Evolutionary conservation across 768 basidiomycete species (phyloP).

Genomic region (Boletus sensibilis): DNA sequence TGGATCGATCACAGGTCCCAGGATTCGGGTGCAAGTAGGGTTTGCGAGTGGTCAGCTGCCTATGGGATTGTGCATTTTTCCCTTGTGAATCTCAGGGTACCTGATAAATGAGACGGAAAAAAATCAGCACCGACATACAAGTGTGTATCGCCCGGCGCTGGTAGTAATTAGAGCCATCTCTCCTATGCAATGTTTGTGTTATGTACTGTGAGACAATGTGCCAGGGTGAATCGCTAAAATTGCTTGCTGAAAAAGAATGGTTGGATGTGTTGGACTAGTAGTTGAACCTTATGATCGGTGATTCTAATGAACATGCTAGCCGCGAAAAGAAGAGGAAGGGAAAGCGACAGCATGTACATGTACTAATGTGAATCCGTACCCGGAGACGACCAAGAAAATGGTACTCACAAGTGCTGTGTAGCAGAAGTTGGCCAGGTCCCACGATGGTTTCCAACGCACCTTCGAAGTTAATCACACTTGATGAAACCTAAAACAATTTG

Average conservation of each 20-base stretch:
- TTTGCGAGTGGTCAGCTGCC: background rate
- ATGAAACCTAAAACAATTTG: background rate
- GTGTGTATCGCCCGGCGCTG: background rate
- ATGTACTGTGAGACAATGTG: background rate
- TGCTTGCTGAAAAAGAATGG: background rate
- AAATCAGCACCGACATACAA: background rate
- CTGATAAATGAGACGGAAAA: background rate
- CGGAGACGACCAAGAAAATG: background rate
- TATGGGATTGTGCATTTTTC: background rate
- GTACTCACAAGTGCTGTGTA: background rate
- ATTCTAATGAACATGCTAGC: background rate
- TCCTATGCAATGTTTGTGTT: too few relatives aligned
- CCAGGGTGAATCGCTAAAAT: background rate
- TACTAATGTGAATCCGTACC: background rate
- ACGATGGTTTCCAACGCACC: background rate
- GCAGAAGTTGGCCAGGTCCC: background rate
- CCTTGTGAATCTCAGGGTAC: background rate
- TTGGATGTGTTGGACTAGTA: background rate
- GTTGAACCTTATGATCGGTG: background rate
- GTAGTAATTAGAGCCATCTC: background rate
- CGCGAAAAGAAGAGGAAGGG: background rate
- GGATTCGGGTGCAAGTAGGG: background rate
- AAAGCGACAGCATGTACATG: background rate
- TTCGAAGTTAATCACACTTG: background rate
- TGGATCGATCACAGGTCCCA: background rate